Base-by-base conservation (phyloP, 2,329 filamentous ascomycete genomes). In the Ceratocystiopsis sp. region DNA sequence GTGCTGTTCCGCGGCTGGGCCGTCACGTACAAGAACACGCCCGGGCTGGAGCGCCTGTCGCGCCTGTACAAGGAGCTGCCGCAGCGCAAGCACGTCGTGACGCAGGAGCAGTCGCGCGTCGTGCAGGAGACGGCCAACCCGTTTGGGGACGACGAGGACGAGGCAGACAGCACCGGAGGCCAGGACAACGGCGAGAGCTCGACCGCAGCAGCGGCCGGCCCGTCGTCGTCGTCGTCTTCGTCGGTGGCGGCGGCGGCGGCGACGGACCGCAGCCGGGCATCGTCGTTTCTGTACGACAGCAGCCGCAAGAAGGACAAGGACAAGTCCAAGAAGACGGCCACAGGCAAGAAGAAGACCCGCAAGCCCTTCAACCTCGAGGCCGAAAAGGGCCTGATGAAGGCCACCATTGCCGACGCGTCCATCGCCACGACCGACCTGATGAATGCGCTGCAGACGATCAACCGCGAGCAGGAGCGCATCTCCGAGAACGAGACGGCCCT, bases 351-450 rank as follows among this genome's bases (percentile, higher is more conserved):
- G 52, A 76, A 68, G 49, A 73, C 76, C 56, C 60, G 65, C 37
- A 73, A 71, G 54, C 66, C 74, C 0, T 95, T 96, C 66, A 84
- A 82, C 55, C 68, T 96, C 0, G 84, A 93, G 52, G 80, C 76
- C 35, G 91, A 96, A 59, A 89, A 89, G 59, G 82, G 83, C 1
- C 71, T 81, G 47, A 86, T 98, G 66, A 80, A 94, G 50, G 75
- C 80, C 48, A 75, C 80, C n/a, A 86, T 98, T 49, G 91, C 89
- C 3, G 84, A 89, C 39, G 77, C 87, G 0, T 87, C 84, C 1
- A 83, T 96, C 35, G 84, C 86, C 4, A 80, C 85, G n/a, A 95
- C 84, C 0, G 94, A 93, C 56, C 68, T 98, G 35, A 70, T 80
- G 55, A 96, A 98, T 55, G 75, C 80, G 1, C 67, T 98, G 35